A percentile compares a stretch with the other conserved stretches of the same genome.
phyloP scores from a whole-genome alignment of 2,329 filamentous ascomycete genomes.

The Aspergillaceae sp. region DNA sequence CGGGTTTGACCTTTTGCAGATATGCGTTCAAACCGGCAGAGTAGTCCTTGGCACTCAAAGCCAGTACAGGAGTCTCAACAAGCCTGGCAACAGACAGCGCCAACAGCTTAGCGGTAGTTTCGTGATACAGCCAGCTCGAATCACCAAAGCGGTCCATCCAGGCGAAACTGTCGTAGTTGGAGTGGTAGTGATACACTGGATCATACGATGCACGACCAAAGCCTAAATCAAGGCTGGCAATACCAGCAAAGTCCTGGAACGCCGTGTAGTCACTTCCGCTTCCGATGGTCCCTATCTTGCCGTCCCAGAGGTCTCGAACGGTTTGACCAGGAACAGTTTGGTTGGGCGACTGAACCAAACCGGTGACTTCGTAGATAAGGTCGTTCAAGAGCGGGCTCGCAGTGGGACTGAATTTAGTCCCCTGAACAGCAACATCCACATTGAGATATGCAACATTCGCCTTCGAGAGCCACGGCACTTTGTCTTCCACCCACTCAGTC shows the following conservation, averaged over 20 bases:
- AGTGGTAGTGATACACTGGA: constrained; percentile 64
- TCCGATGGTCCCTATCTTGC: constrained; percentile 56
- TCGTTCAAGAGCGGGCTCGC: constrained; percentile 71
- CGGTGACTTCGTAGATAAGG: constrained; percentile 59
- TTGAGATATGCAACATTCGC: constrained; percentile 77
- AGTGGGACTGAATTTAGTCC: constrained; percentile 53
- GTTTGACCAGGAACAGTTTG: constrained; percentile 64
- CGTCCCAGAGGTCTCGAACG: constrained; percentile 59
- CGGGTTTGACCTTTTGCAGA: constrained; percentile 25
- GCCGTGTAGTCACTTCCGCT: constrained; percentile 67
- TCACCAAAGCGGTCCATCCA: constrained; percentile 81
- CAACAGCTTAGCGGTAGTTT: constrained; percentile 57
- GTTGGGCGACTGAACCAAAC: constrained; percentile 60
- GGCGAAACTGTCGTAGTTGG: constrained; percentile 73
- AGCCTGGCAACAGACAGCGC: constrained; percentile 55
- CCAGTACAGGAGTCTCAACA: constrained; percentile 53
- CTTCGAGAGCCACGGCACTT: constrained; percentile 66
- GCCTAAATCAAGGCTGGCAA: constrained; percentile 57
- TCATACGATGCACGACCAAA: constrained; percentile 42
- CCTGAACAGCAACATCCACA: constrained; percentile 65
- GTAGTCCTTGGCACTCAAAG: constrained; percentile 58
- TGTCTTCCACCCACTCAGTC: constrained; percentile 91
- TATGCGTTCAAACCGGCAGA: constrained; percentile 46
- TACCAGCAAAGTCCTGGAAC: constrained; percentile 63
- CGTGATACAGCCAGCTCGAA: constrained; percentile 50